Base-by-base conservation (phyloP, 2,329 filamentous ascomycete species). In the Emmonsiellopsis sp. region DNA sequence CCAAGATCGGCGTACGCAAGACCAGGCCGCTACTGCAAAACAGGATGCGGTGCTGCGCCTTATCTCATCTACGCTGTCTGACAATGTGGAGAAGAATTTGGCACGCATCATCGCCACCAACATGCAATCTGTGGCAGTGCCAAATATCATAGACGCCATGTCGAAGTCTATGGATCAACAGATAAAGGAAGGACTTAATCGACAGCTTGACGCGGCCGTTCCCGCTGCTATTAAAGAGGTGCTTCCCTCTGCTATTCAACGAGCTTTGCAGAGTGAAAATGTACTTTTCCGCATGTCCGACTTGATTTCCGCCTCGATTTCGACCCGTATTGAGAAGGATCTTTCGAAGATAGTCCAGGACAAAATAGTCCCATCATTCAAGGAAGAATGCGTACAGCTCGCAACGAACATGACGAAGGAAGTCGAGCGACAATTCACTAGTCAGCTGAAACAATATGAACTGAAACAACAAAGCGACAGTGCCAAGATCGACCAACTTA, bases 51-150 rank as follows among this genome's bases (percentile, higher is more conserved):
- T 88, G 16, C 76, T 89, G 43, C 81, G 82, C 31, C 70, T 87
- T 51, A 81, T 88, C 3, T 87, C 84, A 1, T 80, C 76, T 57
- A 87, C 85, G 2, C 70, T 89, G 44, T 82, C 81, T 9, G 83
- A 85, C 56, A 87, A 87, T 54, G 81, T 88, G 26, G 84, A 89
- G 68, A 84, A 86, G 62, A 87, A 88, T 20, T 78, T 96, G 38
- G 78, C 83, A 56, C 84, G 83, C 56, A 87, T 95, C 60, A 84
- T 95, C 50, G 81, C 82, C 46, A 79, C 83, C 47, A 86, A 87
- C 67, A 88, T 95, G 59, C 81, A 88, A 57, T 79, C 83, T 53
- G 79, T 83, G 11, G 82, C 96, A 44, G 76, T 95, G 51, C 92
- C 93, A 9, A 77, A 84, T 34, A 75, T 97, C 54, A 80, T 83